Base-by-base conservation (phyloP, 1,284 basidiomycete genomes). In the Heterobasidion irregulare region DNA sequence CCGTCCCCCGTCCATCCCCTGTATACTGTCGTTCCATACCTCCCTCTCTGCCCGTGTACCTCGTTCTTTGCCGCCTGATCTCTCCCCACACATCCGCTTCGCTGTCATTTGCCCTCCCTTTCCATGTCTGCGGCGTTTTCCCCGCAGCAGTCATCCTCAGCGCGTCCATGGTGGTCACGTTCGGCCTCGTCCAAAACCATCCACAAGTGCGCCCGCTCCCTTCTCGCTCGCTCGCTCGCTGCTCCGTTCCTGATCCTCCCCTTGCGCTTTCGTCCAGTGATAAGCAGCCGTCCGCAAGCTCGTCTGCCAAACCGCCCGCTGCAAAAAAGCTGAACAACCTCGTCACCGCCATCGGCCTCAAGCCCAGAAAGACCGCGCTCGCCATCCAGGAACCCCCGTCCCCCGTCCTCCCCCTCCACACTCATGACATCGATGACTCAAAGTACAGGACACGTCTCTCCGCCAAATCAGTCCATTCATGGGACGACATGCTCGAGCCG, bases 281-380 rank as follows among this genome's bases (percentile, higher is more conserved):
- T 26, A 58, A 54, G 33, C 53, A 46, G 43, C 43, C 53, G 7
- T 26, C 46, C 32, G 15, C 48, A 19, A 57, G 54, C 44, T 9
- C 26, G 12, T 53, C n/a, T 32, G 12, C 19, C 46, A 60, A 55
- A 45, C 55, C 35, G 38, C 68, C 19, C 50, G 34, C 26, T 35
- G 50, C 55, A 15, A 72, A 75, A 62, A 80, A 73, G 57, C 72
- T 82, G 62, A 80, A 76, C 58, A 75, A 78, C 2, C 66, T 88
- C 45, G 78, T 79, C 13, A 73, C 77, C 49, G 82, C 79, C 45
- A 79, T 86, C 52, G 82, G 84, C 53, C 72, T 84, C 63, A 85
- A 79, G 66, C 70, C 78, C 15, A 86, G 80, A 70, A 86, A 83
- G 62, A 72, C 78, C 0, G 64, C 76, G 2, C 68, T 83, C 41